Percentiles rank a stretch among this genome's conserved stretches.
Conservation (phyloP, 495 filamentous ascomycete genomes). For the Lepidopterella palustris region DNA sequence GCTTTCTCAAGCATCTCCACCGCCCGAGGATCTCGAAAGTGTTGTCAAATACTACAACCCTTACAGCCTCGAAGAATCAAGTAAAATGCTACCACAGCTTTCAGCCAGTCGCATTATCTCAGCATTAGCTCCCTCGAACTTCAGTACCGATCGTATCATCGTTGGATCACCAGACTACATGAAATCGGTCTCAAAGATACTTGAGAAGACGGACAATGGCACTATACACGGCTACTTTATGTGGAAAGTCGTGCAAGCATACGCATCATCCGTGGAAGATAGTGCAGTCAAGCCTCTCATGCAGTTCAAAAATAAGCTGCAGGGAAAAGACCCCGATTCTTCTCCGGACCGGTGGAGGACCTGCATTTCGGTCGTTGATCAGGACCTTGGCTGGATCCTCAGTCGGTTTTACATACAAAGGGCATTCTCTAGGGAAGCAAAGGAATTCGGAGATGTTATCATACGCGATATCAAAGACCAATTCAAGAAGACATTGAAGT, state of each 20-base stretch:
- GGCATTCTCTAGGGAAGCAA: conserved; percentile 57
- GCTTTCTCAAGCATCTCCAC: conserved; percentile 53
- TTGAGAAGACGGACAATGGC: conserved; percentile 44
- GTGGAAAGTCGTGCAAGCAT: conserved; percentile 55
- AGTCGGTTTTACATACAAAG: conserved; percentile 64
- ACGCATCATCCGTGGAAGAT: conserved; percentile 49
- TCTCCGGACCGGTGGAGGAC: conserved; percentile 63
- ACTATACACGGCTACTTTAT: conserved; percentile 51
- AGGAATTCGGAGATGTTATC: conserved; percentile 61
- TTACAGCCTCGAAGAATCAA: conserved; percentile 45
- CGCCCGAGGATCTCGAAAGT: conserved; percentile 51
- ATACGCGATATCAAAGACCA: conserved; percentile 62
- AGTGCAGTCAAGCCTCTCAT: conserved; percentile 51
- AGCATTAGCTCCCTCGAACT: conserved; percentile 45
- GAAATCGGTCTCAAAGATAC: conserved; percentile 43
- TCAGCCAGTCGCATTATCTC: conserved; percentile 49
- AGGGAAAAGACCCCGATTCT: conserved; percentile 53
- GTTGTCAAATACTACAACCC: conserved; percentile 59
- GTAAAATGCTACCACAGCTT: conserved; percentile 49
- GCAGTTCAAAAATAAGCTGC: conserved; percentile 52
- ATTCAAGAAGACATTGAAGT: conserved; percentile 54
- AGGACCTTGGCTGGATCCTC: conserved; percentile 49
- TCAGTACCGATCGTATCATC: conserved; percentile 49
- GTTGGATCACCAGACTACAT: conserved; percentile 53
- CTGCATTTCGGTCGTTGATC: conserved; percentile 53